Evolutionary conservation across 768 basidiomycete genomes (phyloP).

Genomic region (Auriscalpium vulgare): DNA sequence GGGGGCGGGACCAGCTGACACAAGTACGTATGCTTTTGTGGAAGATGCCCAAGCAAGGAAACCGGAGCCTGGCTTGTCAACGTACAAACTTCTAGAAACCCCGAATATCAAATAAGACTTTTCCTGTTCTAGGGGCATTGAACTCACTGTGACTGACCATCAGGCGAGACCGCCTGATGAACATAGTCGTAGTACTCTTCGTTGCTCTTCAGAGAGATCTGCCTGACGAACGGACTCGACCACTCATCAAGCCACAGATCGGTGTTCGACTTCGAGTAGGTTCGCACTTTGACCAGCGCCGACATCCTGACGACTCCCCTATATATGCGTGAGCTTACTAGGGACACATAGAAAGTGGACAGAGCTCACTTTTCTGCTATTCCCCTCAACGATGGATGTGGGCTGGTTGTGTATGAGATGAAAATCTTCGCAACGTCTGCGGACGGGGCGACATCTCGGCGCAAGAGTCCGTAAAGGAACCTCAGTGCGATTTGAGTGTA

Average conservation of each 20-base stretch:
- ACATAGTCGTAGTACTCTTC: constrained; percentile 36
- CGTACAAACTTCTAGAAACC: constrained; percentile 36
- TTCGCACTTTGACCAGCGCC: constrained; percentile 67
- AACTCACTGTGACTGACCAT: too few species aligned
- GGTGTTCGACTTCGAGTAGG: constrained; percentile 51
- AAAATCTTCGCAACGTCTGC: constrained; percentile 55
- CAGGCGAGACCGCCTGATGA: constrained; percentile 23
- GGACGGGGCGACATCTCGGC: constrained; percentile 49
- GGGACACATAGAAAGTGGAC: not conserved
- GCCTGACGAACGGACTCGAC: constrained; percentile 49
- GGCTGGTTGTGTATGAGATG: constrained; percentile 56
- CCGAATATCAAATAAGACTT: not conserved
- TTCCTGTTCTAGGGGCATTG: too few species aligned
- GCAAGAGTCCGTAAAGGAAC: constrained; percentile 53
- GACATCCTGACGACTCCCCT: constrained; percentile 64
- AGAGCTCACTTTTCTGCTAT: constrained; percentile 49
- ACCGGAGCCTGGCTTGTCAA: constrained; percentile 72
- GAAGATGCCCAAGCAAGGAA: constrained; percentile 67
- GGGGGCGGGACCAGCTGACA: constrained; percentile 28
- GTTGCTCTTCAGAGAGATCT: constrained; percentile 40
- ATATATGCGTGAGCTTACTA: not conserved
- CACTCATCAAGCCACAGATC: constrained; percentile 73
- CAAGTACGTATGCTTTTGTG: constrained; percentile 50
- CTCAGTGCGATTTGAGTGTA: constrained; percentile 66
- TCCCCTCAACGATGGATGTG: constrained; percentile 61